Evolutionary conservation across 75 land plant genomes (phyloP).

Genomic region (Sequoiadendron giganteum): DNA sequence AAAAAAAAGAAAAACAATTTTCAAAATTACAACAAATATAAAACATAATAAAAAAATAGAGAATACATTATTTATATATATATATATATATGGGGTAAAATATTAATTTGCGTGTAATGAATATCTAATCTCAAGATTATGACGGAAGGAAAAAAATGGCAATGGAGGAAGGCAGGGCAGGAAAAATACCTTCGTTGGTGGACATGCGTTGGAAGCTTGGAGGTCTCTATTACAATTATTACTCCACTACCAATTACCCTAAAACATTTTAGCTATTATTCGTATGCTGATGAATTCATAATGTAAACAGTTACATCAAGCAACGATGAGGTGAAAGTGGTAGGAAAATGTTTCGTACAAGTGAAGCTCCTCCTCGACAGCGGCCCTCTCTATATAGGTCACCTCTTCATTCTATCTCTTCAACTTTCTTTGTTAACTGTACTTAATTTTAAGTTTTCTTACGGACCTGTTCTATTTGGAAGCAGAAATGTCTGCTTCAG

Average conservation of each 20-base stretch:
- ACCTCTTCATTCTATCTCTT: not conserved
- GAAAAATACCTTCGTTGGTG: not conserved
- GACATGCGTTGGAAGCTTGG: not conserved
- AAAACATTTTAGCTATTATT: not conserved
- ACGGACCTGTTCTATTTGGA: not conserved
- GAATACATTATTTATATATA: too few species aligned
- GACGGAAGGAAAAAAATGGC: not conserved
- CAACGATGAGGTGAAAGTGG: slow-evolving; percentile 3
- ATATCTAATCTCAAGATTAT: too few species aligned
- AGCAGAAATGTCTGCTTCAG: slow-evolving; percentile 4
- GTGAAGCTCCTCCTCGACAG: slow-evolving; percentile 1
- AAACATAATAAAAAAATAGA: too few species aligned
- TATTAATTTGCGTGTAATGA: too few species aligned
- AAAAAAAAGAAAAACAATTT: too few species aligned
- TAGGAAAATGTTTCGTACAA: slow-evolving; percentile 2
- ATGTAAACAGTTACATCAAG: not conserved
- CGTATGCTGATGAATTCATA: not conserved
- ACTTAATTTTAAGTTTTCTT: not conserved
- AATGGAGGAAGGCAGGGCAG: not conserved
- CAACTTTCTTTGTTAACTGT: not conserved
- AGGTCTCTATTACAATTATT: not conserved
- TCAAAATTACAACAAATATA: too few species aligned
- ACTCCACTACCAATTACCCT: not conserved
- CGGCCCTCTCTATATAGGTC: not conserved
- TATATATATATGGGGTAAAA: too few species aligned